Evolutionary conservation across 2,329 filamentous ascomycete species (phyloP).

Genomic region (Apiospora malaysiana): DNA sequence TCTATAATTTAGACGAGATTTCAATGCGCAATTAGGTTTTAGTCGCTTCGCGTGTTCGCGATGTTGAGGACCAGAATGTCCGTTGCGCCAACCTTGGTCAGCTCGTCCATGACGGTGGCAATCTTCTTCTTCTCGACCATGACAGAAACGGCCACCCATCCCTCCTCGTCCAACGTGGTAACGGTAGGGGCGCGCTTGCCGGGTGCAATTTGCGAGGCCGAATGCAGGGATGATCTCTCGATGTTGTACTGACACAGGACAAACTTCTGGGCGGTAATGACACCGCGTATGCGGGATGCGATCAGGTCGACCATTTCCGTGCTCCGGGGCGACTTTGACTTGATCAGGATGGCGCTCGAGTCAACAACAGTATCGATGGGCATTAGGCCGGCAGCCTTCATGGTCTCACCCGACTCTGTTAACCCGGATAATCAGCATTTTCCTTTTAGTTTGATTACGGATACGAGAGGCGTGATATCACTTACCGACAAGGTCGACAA

Average conservation of each 20-base stretch:
- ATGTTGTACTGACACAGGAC: conserved; percentile 98
- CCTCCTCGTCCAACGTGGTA: conserved; percentile 84
- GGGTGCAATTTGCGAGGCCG: conserved; percentile 80
- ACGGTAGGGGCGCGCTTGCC: conserved; percentile 93
- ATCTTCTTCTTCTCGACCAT: conserved; percentile 93
- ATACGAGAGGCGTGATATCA: conserved; percentile 31
- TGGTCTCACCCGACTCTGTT: conserved; percentile 94
- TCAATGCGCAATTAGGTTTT: neutral
- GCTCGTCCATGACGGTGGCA: conserved; percentile 84
- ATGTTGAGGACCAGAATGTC: conserved; percentile 89
- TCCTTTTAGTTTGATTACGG: neutral
- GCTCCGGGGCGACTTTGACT: conserved; percentile 84
- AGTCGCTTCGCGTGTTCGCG: conserved; percentile 63
- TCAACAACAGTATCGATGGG: conserved; percentile 93
- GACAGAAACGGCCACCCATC: conserved; percentile 91
- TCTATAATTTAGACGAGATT: neutral
- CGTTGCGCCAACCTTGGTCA: conserved; percentile 76
- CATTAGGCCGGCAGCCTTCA: conserved; percentile 93
- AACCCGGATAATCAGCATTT: neutral
- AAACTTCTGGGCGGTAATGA: conserved; percentile 93
- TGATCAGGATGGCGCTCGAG: conserved; percentile 88
- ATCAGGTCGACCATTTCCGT: conserved; percentile 83
- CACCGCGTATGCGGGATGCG: conserved; percentile 83
- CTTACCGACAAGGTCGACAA: conserved; percentile 95
- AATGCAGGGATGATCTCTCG: conserved; percentile 68